phyloP scores from a whole-genome alignment of 1,284 basidiomycete species.

The Jaminaea rosea region DNA sequence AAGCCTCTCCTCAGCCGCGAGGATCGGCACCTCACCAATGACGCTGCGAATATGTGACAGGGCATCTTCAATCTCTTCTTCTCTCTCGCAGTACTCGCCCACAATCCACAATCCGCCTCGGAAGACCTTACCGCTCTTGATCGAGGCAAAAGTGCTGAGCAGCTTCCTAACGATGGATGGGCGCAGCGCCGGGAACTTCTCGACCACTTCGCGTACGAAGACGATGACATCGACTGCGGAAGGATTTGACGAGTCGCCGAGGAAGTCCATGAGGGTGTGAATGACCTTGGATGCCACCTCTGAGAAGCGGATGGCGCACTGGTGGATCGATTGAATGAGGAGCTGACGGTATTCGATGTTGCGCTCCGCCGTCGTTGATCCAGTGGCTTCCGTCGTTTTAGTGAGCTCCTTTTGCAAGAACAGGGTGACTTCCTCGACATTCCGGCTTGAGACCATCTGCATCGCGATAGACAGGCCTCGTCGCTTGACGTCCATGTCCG shows the following conservation, averaged over 20 bases:
- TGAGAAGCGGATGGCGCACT: slow-evolving; percentile 94
- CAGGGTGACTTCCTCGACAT: slow-evolving; percentile 93
- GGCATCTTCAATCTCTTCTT: slow-evolving; percentile 47
- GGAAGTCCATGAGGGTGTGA: slow-evolving; percentile 95
- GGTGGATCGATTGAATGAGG: slow-evolving; percentile 92
- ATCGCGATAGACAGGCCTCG: slow-evolving; percentile 85
- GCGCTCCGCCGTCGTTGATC: slow-evolving; percentile 55
- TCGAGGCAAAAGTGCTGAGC: slow-evolving; percentile 67
- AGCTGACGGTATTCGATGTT: slow-evolving; percentile 83
- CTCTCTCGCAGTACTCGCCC: slow-evolving; percentile 65
- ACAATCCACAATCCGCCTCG: slow-evolving; percentile 95
- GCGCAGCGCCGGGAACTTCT: slow-evolving; percentile 89
- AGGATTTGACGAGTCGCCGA: slow-evolving; percentile 90
- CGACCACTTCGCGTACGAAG: slow-evolving; percentile 93
- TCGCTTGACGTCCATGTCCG: slow-evolving; percentile 91
- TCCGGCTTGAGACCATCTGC: slow-evolving; percentile 86
- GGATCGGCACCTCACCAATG: slow-evolving; percentile 88
- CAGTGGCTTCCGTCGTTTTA: slow-evolving; percentile 55
- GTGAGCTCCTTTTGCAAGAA: slow-evolving; percentile 98
- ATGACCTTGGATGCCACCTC: slow-evolving; percentile 95
- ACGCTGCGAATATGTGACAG: slow-evolving; percentile 78
- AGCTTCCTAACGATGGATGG: slow-evolving; percentile 77
- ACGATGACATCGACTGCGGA: slow-evolving; percentile 91
- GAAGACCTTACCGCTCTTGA: slow-evolving; percentile 96
- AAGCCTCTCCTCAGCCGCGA: slow-evolving; percentile 56